Conservation (phyloP, 1,284 basidiomycete species). For the Ustilago nuda region DNA sequence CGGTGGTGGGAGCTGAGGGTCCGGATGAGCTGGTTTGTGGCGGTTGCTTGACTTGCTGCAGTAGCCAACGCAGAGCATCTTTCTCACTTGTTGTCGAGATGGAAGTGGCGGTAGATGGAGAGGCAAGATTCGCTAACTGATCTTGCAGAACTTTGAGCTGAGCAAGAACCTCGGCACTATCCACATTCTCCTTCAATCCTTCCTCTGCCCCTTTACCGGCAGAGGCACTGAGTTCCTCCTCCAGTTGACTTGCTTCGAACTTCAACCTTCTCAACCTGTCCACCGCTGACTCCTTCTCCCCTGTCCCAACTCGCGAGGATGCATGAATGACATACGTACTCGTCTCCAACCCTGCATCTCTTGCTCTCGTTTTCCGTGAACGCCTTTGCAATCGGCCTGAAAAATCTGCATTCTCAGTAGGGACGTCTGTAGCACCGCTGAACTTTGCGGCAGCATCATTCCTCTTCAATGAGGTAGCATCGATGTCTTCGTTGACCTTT, state of each 20-base stretch:
- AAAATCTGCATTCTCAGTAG: conserved; percentile 18
- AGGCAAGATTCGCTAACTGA: conserved; percentile 29
- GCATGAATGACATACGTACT: conserved; percentile 29
- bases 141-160: conserved; percentile 40
- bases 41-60: conserved; percentile 26
- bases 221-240: conserved; percentile 32
- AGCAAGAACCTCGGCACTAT: conserved; percentile 22
- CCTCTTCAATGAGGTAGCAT: conserved; percentile 17
- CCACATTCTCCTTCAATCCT: conserved; percentile 12
- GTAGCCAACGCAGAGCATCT: conserved; percentile 14
- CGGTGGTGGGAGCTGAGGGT: background rate
- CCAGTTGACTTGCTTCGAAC: conserved; percentile 45
- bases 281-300: conserved; percentile 22
- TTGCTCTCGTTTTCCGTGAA: conserved; percentile 12
- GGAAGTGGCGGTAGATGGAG: background rate
- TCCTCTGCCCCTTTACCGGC: background rate
- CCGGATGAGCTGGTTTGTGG: background rate
- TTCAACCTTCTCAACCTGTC: conserved; percentile 45
- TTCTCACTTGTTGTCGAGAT: conserved; percentile 3
- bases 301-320: background rate
- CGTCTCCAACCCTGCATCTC: conserved; percentile 50
- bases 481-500: conserved; percentile 30
- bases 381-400: conserved; percentile 28
- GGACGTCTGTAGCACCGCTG: conserved; percentile 28
- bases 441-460: conserved; percentile 40